Evolutionary conservation across 2,329 filamentous ascomycete species (phyloP).

Genomic region (Rutstroemia sp.): DNA sequence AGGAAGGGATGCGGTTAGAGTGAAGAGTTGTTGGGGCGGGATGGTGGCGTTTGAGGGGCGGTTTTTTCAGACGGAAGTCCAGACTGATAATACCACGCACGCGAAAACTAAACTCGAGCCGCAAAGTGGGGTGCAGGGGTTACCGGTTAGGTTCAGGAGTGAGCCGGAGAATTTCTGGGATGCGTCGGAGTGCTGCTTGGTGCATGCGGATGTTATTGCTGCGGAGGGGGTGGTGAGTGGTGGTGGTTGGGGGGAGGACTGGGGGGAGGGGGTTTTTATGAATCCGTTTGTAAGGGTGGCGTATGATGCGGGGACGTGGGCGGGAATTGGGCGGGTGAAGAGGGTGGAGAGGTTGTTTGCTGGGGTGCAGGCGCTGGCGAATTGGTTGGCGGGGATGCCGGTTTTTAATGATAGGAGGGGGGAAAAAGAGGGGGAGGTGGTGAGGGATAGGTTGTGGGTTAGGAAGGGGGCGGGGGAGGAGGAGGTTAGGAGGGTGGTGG

Average conservation of each 20-base stretch:
- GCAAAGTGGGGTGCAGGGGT: not conserved
- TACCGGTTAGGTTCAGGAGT: conserved; percentile 41
- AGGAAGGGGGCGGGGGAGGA: conserved; percentile 4
- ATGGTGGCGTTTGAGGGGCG: conserved; percentile 61
- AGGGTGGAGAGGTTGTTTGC: conserved; percentile 60
- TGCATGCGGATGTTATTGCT: conserved; percentile 40
- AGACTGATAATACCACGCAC: conserved; percentile 6
- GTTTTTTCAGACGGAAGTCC: conserved; percentile 41
- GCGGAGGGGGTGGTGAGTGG: conserved; percentile 4
- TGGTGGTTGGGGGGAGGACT: conserved; percentile 16
- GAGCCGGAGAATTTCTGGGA: conserved; percentile 54
- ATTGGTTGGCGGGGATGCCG: conserved; percentile 48
- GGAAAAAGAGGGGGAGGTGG: conserved; percentile 49
- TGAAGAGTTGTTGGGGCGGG: conserved; percentile 70
- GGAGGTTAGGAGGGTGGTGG: no score
- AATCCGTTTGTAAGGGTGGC: conserved; percentile 70
- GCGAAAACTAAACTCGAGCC: conserved; percentile 5
- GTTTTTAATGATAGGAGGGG: conserved; percentile 51
- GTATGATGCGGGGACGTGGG: conserved; percentile 50
- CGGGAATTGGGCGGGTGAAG: conserved; percentile 51
- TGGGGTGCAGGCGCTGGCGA: conserved; percentile 50
- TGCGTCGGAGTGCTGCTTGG: conserved; percentile 57
- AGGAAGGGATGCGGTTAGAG: conserved; percentile 56
- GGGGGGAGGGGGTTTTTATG: conserved; percentile 55
- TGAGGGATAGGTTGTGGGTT: conserved; percentile 45